Conservation (phyloP, 371 early-diverging fungal genomes). For the Phascolomyces articulosus region DNA sequence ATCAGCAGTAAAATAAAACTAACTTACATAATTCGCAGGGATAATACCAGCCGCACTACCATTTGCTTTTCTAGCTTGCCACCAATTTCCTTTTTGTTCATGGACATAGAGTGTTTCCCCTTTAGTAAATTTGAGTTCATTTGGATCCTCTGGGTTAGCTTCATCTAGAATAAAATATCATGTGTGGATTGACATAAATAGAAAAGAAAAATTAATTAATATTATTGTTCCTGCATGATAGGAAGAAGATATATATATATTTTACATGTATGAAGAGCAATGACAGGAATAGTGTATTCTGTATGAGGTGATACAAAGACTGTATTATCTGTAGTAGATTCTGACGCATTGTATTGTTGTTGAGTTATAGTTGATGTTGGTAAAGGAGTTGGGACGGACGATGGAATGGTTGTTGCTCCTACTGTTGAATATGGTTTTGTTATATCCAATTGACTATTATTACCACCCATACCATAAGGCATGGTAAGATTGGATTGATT, state of each 20-base stretch:
- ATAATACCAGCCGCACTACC: constrained; percentile 82
- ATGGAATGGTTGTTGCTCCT: background rate
- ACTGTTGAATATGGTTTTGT: background rate
- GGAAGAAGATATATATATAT: background rate
- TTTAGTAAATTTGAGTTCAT: constrained; percentile 86
- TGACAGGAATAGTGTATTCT: constrained; percentile 39
- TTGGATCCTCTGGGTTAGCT: constrained; percentile 86
- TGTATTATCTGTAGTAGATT: constrained; percentile 24
- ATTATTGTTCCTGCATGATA: background rate
- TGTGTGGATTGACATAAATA: too few relatives aligned
- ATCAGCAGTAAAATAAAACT: background rate
- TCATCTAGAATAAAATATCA: constrained; percentile 39
- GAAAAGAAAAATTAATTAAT: too few relatives aligned
- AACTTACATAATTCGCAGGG: constrained; percentile 85
- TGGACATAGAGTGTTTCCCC: constrained; percentile 84
- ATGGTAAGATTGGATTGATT: constrained; percentile 7
- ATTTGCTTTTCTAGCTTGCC: constrained; percentile 87
- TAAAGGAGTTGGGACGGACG: background rate
- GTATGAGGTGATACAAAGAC: constrained; percentile 35
- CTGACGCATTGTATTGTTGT: constrained; percentile 1
- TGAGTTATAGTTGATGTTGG: background rate
- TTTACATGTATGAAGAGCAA: constrained; percentile 46
- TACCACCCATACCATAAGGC: background rate
- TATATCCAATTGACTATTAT: background rate
- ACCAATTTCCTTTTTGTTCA: constrained; percentile 93